These are phyloP conservation scores for Xylariaceae sp. DNA, from an alignment of 2,329 filamentous ascomycete species.

Conservation along the genomic window DNA sequence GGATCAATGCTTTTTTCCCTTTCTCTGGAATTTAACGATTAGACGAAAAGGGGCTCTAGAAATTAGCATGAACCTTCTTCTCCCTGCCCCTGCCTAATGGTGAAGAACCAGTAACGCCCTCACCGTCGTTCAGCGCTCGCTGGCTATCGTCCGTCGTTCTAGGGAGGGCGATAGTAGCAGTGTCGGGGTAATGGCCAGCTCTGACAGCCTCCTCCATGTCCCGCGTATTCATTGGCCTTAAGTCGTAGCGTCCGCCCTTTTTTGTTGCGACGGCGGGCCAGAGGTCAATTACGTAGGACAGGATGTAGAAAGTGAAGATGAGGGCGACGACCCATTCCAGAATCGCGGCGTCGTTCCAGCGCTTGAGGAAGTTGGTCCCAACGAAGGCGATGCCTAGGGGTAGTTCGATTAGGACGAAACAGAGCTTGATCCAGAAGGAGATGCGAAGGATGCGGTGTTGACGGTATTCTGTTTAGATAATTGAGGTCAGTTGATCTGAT, in stretches of 20 bases:
- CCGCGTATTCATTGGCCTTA: slow-evolving; percentile 21
- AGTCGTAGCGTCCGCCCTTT: slow-evolving; percentile 18
- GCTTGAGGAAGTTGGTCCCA: slow-evolving; percentile 44
- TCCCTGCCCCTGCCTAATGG: too few species aligned
- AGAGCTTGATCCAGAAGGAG: slow-evolving; percentile 85
- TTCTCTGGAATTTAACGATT: too few species aligned
- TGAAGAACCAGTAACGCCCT: too few species aligned
- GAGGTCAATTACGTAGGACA: slow-evolving; percentile 85
- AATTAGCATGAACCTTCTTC: too few species aligned
- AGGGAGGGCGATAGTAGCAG: slow-evolving; percentile 8
- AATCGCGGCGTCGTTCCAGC: slow-evolving; percentile 66
- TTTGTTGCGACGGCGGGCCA: slow-evolving; percentile 66
- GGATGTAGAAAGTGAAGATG: slow-evolving; percentile 82
- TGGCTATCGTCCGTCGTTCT: slow-evolving; percentile 27
- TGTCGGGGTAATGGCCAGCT: slow-evolving; percentile 14
- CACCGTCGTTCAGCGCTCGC: slow-evolving; percentile 22
- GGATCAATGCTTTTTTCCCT: too few species aligned
- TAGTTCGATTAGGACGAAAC: slow-evolving; percentile 79
- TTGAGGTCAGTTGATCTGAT: slow-evolving; percentile 1
- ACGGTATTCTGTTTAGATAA: slow-evolving; percentile 56
- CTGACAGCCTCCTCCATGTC: slow-evolving; percentile 27
- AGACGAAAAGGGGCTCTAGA: too few species aligned
- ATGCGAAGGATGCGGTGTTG: slow-evolving; percentile 67
- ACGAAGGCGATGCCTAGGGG: slow-evolving; percentile 70
- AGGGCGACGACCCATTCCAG: slow-evolving; percentile 78